Evolutionary conservation across 2,329 filamentous ascomycete species (phyloP), one percentile per base, ranked within the genome.

Genomic region (Alternaria alternata): DNA sequence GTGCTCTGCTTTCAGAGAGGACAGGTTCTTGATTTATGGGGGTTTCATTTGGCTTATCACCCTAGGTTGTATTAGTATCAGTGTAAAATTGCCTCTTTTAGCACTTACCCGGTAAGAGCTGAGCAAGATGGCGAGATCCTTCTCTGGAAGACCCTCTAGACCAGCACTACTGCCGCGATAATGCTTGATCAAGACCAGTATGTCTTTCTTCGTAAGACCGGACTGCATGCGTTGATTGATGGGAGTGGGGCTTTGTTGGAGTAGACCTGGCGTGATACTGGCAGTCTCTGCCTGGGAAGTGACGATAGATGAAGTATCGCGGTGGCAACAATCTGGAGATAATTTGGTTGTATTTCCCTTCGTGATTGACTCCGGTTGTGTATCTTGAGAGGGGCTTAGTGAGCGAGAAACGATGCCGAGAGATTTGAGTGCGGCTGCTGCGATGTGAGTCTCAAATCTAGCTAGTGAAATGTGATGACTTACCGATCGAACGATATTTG

Each of bases 211-310:
- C 1, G 7, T 54, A 24, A 54, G 41, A 7, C 22, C 41, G 16
- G 2, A 26, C 51, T 7, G 14, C 7, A 0, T 0, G 5, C 12
- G 18, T 2, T 11, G 12, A 8, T 2, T 6, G 2, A 2, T 11
- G 28, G 9, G 41, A 7, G 22, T 2, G 14, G 16, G 8, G 34
- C 5, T 18, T 22, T 8, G n/a, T 7, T 11, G 30, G 3, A 9
- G 20, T 11, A 14, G 9, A 26, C 3, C 14, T 22, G 14, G 41
- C 3, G 9, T 38, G 11, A 0, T 7, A n/a, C 30, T 36, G 18
- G 11, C 18, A 9, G 30, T 9, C 0, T 36, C 16, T 16, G 46
- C 4, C 16, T 12, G 30, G 0, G 8, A 12, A 1, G 4, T 36
- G 4, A 28, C 3, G 4, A 7, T 5, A 1, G n/a, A 18, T 24